A percentile compares a stretch with the other conserved stretches of the same genome.
These are phyloP conservation scores for Salix purpurea DNA, from an alignment of 345 rosid species.

Conservation along the genomic window DNA sequence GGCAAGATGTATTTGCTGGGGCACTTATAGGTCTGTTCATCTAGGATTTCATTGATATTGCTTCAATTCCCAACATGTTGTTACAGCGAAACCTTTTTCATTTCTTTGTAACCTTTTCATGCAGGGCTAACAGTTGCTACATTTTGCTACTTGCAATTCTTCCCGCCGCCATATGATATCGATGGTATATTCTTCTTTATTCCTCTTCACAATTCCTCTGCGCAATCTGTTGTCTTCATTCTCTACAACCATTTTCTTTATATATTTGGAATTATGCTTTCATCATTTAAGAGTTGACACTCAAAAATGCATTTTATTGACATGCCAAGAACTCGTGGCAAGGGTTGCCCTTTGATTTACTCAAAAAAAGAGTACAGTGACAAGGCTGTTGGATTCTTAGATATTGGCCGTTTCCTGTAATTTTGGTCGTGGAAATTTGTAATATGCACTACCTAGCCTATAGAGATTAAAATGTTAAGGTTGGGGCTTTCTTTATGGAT, in stretches of 20 bases:
- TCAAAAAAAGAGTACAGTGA: background rate
- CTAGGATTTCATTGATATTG: background rate
- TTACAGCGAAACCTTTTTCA: slow-evolving; percentile 5
- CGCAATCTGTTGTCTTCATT: background rate
- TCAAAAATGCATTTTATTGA: background rate
- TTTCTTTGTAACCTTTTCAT: slow-evolving; percentile 1
- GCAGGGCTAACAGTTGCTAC: slow-evolving; percentile 56
- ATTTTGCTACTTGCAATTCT: slow-evolving; percentile 79
- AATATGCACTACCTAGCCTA: no score
- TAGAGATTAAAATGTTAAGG: background rate
- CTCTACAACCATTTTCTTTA: background rate
- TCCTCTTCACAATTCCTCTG: background rate
- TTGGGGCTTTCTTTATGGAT: background rate
- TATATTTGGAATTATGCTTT: background rate
- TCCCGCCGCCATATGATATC: slow-evolving; percentile 61
- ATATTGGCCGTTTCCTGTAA: background rate
- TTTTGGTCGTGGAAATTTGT: background rate
- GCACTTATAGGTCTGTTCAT: slow-evolving; percentile 56
- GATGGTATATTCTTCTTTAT: slow-evolving; percentile 41
- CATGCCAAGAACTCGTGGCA: background rate
- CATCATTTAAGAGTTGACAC: background rate
- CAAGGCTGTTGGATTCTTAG: background rate
- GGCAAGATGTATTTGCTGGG: slow-evolving; percentile 96
- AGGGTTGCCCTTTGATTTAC: background rate
- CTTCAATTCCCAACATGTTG: background rate